A percentile compares a stretch with the other conserved stretches of the same genome.
Conservation (phyloP, 108 stramenopile genomes). For the Skeletonema costatum region DNA sequence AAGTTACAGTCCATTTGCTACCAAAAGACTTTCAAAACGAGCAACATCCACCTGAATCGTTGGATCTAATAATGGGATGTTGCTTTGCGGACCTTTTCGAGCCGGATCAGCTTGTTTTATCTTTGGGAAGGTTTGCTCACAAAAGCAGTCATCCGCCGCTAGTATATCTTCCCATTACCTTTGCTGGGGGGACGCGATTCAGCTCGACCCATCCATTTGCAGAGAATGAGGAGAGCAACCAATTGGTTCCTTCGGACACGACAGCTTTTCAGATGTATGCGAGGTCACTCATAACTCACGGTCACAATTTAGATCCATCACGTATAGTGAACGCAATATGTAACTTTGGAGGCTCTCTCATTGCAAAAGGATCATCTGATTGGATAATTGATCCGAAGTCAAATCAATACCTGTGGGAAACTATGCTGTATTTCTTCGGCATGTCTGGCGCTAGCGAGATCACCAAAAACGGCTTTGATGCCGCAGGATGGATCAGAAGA, state of each 20-base stretch:
- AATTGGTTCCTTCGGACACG: slow-evolving; percentile 78
- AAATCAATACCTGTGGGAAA: slow-evolving; percentile 71
- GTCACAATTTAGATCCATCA: slow-evolving; percentile 80
- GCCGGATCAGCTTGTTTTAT: slow-evolving; percentile 59
- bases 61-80: slow-evolving; percentile 83
- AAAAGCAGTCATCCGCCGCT: slow-evolving; percentile 34
- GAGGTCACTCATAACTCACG: slow-evolving; percentile 62
- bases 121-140: slow-evolving; percentile 48
- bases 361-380: slow-evolving; percentile 65
- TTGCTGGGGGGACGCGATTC: slow-evolving; percentile 80
- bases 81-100: slow-evolving; percentile 91
- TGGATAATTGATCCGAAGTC: slow-evolving; percentile 77
- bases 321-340: slow-evolving; percentile 59
- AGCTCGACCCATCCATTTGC: slow-evolving; percentile 27
- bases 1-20: slow-evolving; percentile 59
- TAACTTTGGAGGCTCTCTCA: slow-evolving; percentile 63
- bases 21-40: slow-evolving; percentile 58
- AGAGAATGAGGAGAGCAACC: not conserved
- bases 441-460: slow-evolving; percentile 62
- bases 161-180: slow-evolving; percentile 93
- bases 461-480: slow-evolving; percentile 54
- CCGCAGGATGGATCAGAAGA: slow-evolving; percentile 77
- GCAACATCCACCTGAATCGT: slow-evolving; percentile 19
- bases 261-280: slow-evolving; percentile 76
- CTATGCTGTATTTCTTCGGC: slow-evolving; percentile 92